Conservation (phyloP, 1,139 yeast species). For the Blastobotrys malaysiensis region DNA sequence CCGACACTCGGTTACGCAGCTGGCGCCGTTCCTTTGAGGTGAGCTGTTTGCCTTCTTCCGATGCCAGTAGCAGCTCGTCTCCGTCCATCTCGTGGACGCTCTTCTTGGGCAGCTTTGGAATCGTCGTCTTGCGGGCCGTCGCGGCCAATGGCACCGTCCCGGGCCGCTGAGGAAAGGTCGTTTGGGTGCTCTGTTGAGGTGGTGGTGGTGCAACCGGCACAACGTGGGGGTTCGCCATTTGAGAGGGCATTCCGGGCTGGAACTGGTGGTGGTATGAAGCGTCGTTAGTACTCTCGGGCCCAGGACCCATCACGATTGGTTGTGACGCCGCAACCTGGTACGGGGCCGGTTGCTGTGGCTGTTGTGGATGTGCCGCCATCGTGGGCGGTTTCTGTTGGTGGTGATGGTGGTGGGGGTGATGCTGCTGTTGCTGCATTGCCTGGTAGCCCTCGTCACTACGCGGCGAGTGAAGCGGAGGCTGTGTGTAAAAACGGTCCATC, state of each 20-base stretch:
- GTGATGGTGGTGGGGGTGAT: not conserved
- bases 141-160: not conserved
- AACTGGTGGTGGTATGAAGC: constrained; percentile 1
- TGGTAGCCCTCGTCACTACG: not conserved
- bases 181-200: not conserved
- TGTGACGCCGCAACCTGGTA: not conserved
- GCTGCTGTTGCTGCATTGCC: not conserved
- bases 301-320: not conserved
- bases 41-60: constrained; percentile 30
- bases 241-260: not conserved
- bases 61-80: constrained; percentile 28
- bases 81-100: constrained; percentile 21
- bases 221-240: not conserved
- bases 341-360: not conserved
- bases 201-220: not conserved
- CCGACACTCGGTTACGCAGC: constrained; percentile 31
- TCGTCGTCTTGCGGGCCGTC: constrained; percentile 2
- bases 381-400: not conserved
- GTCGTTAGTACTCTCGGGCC: not conserved
- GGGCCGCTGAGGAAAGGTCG: not conserved
- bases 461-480: not conserved
- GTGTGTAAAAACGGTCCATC: not conserved
- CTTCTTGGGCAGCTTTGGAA: constrained; percentile 2
- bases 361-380: not conserved
- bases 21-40: constrained; percentile 32